Conservation (phyloP, 352 stramenopile species). For the Globisporangium paddicum region DNA sequence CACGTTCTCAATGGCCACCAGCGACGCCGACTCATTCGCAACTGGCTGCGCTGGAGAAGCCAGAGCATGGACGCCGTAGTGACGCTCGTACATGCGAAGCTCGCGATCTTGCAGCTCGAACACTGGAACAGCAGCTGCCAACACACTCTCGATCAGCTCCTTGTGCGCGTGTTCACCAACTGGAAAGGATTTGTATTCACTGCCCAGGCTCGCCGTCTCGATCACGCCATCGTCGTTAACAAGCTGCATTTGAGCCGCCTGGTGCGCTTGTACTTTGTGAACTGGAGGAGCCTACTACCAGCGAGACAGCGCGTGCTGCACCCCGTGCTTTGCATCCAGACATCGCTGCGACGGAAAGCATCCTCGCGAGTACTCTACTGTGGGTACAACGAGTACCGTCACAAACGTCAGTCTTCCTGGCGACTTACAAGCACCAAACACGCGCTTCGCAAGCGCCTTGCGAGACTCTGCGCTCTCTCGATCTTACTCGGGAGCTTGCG, state of each 20-base stretch:
- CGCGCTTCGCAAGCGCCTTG: not conserved
- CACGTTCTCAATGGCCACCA: not conserved
- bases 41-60: slow-evolving; percentile 8
- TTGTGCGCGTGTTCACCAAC: not conserved
- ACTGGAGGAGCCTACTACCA: slow-evolving; percentile 4
- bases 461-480: not conserved
- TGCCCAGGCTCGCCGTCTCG: not conserved
- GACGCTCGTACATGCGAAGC: slow-evolving; percentile 9
- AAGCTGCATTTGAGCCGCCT: not conserved
- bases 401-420: slow-evolving; percentile 3
- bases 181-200: not conserved
- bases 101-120: slow-evolving; percentile 10
- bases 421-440: not conserved
- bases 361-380: slow-evolving; percentile 1
- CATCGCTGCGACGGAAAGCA: not conserved
- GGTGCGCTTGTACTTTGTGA: not conserved
- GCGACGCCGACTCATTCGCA: not conserved
- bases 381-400: slow-evolving; percentile 7
- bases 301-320: not conserved
- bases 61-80: not conserved
- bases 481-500: slow-evolving; percentile 22
- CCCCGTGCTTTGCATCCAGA: slow-evolving; percentile 15
- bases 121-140: slow-evolving; percentile 8
- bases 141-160: not conserved
- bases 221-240: not conserved